A percentile compares a stretch with the other conserved stretches of the same genome.
Evolutionary conservation across 139 green algal genomes (phyloP).

Genomic region (Auxenochlorella pyrenoidosa): DNA sequence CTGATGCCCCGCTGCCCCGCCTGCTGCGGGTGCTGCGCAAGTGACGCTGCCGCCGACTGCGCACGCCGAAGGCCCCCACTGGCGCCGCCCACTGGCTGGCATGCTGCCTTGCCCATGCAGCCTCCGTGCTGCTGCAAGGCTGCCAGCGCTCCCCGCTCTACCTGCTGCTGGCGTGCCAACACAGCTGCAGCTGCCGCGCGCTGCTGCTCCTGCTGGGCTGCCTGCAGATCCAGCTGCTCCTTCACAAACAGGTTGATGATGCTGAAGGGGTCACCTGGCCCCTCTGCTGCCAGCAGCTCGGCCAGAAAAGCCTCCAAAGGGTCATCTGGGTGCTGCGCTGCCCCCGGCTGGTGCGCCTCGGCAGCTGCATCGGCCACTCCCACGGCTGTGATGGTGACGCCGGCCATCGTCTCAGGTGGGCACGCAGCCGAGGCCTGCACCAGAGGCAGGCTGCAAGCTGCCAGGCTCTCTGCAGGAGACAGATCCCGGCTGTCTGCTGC

Average conservation of each 20-base stretch:
- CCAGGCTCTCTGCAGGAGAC: neutral
- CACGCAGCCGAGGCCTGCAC: neutral
- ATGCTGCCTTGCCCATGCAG: neutral
- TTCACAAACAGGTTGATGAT: slow-evolving; percentile 47
- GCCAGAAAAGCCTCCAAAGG: neutral
- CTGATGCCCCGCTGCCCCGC: too few species aligned
- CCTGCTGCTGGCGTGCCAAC: neutral
- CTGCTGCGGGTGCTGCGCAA: neutral
- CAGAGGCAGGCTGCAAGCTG: neutral
- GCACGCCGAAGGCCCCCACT: neutral
- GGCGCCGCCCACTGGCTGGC: neutral
- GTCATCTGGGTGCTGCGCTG: neutral
- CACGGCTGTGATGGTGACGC: too few species aligned
- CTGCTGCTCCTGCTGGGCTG: slow-evolving; percentile 1
- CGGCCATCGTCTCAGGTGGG: too few species aligned
- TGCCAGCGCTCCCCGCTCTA: neutral
- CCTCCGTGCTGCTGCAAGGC: neutral
- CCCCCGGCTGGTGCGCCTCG: neutral
- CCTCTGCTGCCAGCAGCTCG: slow-evolving; percentile 31
- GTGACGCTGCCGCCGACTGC: neutral
- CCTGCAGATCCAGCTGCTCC: slow-evolving; percentile 36
- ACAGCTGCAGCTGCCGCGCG: neutral
- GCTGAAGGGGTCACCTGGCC: slow-evolving; percentile 34
- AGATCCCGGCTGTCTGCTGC: neutral
- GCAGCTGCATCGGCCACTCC: neutral